Conservation (phyloP, 768 basidiomycete genomes). For the Tubosaeta sp. region DNA sequence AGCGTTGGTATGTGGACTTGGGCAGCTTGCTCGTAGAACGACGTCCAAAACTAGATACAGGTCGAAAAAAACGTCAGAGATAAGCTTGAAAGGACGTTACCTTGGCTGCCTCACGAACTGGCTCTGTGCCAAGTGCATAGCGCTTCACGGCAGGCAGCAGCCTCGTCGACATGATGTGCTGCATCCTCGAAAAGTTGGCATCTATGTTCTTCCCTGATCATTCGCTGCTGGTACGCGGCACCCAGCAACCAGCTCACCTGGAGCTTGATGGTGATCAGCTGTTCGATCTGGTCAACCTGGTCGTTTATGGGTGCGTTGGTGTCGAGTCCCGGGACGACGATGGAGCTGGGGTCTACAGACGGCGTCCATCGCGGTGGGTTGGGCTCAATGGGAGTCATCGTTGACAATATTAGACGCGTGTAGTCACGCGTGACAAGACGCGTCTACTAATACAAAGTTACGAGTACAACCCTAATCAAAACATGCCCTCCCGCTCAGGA, state of each 20-base stretch:
- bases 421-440: slow-evolving; percentile 25
- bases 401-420: not conserved
- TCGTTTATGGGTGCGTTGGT: slow-evolving; percentile 62
- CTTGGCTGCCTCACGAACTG: slow-evolving; percentile 86
- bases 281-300: slow-evolving; percentile 94
- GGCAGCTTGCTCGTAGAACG: slow-evolving; percentile 93
- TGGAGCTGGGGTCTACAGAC: slow-evolving; percentile 55
- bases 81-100: slow-evolving; percentile 39
- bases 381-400: slow-evolving; percentile 42
- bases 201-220: slow-evolving; percentile 68
- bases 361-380: slow-evolving; percentile 68
- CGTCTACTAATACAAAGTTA: not conserved
- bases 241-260: slow-evolving; percentile 49
- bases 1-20: slow-evolving; percentile 76
- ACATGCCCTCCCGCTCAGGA: slow-evolving; percentile 59
- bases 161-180: slow-evolving; percentile 74
- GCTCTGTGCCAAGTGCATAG: slow-evolving; percentile 82
- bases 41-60: slow-evolving; percentile 79
- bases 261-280: slow-evolving; percentile 86
- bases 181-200: slow-evolving; percentile 88
- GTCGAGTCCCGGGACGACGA: slow-evolving; percentile 70
- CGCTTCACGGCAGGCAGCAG: slow-evolving; percentile 87
- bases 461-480: slow-evolving; percentile 33
- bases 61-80: not conserved
- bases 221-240: slow-evolving; percentile 6